Evolutionary conservation across 805 yeast species (phyloP).

Genomic region (Hanseniaspora valbyensis): DNA sequence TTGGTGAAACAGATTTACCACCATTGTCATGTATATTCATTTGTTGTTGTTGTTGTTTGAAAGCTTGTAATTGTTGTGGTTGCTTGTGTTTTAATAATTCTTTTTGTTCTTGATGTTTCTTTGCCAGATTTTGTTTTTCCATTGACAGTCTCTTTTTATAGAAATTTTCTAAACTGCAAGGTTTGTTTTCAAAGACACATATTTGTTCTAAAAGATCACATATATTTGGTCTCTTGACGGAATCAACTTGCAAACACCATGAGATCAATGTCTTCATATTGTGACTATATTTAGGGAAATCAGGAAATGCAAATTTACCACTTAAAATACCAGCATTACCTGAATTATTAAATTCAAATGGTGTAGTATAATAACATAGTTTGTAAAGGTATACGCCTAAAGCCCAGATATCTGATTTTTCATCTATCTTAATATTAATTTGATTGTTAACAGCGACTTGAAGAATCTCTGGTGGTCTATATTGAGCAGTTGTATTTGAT

Average conservation of each 20-base stretch:
- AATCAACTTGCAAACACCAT: conserved; percentile 52
- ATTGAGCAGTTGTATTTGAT: conserved; percentile 77
- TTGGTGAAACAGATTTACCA: background rate
- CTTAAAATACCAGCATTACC: conserved; percentile 55
- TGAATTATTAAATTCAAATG: conserved; percentile 48
- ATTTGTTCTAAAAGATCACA: conserved; percentile 61
- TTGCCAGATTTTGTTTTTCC: conserved; percentile 12
- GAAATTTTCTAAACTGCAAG: conserved; percentile 34
- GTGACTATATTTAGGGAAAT: conserved; percentile 47
- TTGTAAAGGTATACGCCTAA: conserved; percentile 68
- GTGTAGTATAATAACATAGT: conserved; percentile 70
- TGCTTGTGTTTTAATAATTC: conserved; percentile 10
- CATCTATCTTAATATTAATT: conserved; percentile 39
- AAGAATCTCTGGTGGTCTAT: conserved; percentile 76
- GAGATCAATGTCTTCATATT: conserved; percentile 54
- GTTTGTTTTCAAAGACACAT: conserved; percentile 45
- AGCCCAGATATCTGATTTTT: conserved; percentile 81
- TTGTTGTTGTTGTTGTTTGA: conserved; percentile 4
- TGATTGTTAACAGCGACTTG: conserved; percentile 58
- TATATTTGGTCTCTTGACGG: conserved; percentile 61
- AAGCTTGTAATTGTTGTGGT: conserved; percentile 4
- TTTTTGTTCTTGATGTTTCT: conserved; percentile 12
- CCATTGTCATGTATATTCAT: background rate
- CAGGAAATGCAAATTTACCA: conserved; percentile 43
- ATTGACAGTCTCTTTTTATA: conserved; percentile 26